These are phyloP conservation scores for Fusarium bactridioides DNA, from an alignment of 2,329 filamentous ascomycete genomes.

Conservation along the genomic window DNA sequence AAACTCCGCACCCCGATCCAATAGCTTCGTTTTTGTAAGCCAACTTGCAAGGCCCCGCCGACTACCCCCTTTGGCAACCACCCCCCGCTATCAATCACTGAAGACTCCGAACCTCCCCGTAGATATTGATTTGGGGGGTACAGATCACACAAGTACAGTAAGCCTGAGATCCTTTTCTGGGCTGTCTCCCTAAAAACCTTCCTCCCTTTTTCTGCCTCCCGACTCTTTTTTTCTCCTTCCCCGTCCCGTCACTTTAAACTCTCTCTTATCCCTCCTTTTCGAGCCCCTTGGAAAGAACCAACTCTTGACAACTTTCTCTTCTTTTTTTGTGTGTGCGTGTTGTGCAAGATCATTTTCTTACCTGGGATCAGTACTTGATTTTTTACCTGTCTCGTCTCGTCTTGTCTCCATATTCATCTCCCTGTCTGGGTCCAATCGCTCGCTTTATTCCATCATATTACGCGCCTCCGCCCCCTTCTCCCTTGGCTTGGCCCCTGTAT, in stretches of 20 bases:
- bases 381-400: slow-evolving; percentile 7
- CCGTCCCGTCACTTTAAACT: not conserved
- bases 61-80: not conserved
- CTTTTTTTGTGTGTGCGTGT: not conserved
- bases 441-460: slow-evolving; percentile 28
- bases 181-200: slow-evolving; percentile 10
- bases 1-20: not conserved
- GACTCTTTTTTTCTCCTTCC: not conserved
- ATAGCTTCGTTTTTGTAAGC: not conserved
- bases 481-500: slow-evolving; percentile 31
- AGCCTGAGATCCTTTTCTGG: slow-evolving; percentile 16
- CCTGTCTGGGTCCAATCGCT: slow-evolving; percentile 30
- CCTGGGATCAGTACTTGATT: not conserved
- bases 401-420: slow-evolving; percentile 24
- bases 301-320: not conserved
- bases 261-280: slow-evolving; percentile 9
- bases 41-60: not conserved
- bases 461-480: slow-evolving; percentile 26
- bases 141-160: slow-evolving; percentile 16
- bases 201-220: slow-evolving; percentile 14
- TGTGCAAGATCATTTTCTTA: not conserved
- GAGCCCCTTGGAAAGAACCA: not conserved
- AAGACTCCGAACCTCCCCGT: slow-evolving; percentile 17
- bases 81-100: slow-evolving; percentile 17
- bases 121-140: slow-evolving; percentile 10